Evolutionary conservation across 2,329 filamentous ascomycete species (phyloP), one percentile per base, ranked within the genome.

Genomic region (Fragosphaeria purpurea): DNA sequence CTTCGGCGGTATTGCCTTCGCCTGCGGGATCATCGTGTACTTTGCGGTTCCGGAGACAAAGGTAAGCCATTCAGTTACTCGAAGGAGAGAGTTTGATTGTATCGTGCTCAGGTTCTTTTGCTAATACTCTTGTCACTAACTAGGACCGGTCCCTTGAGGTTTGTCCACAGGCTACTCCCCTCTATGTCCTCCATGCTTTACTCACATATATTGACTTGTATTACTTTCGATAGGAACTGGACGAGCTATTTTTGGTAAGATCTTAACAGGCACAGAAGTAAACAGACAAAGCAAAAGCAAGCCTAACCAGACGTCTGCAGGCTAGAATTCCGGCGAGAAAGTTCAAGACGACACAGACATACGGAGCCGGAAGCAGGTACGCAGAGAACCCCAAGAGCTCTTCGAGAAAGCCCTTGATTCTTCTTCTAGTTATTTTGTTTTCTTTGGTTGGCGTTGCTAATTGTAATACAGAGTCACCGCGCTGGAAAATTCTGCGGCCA

Each of bases 11-110:
- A 51, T 51, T 34, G 50, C 45, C 37, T 33, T 51, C 9, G 38
- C 44, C 11, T 42, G 39, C 11, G 41, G 40, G 7, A 13, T 51
- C 7, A 22, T 42, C n/a, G 42, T 47, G 31, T 51, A 40, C 22
- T 40, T 51, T 33, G 34, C 32, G 35, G 44, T 51, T 22, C 50
- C 50, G 5, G 50, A 51, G 41, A 51, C 44, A 6, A 51, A 51
- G 38, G 43, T 35, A 7, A 45, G 43, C n/a, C 31, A 33, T 12
- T 11, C 32, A 11, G 7, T 9, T 9, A 22, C 22, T 22, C 3
- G 22, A 3, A 22, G 22, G 22, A 22, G 2, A 3, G 22, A 22
- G 22, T 22, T 22, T 3, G 22, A 22, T 22, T 22, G 22, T 22
- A 22, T 22, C 22, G 22, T 22, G 22, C 22, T 22, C 22, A 22